Percentiles rank a stretch among this genome's conserved stretches.
Evolutionary conservation across 2,329 filamentous ascomycete genomes (phyloP).

Genomic region (Diaporthe aspalathi): DNA sequence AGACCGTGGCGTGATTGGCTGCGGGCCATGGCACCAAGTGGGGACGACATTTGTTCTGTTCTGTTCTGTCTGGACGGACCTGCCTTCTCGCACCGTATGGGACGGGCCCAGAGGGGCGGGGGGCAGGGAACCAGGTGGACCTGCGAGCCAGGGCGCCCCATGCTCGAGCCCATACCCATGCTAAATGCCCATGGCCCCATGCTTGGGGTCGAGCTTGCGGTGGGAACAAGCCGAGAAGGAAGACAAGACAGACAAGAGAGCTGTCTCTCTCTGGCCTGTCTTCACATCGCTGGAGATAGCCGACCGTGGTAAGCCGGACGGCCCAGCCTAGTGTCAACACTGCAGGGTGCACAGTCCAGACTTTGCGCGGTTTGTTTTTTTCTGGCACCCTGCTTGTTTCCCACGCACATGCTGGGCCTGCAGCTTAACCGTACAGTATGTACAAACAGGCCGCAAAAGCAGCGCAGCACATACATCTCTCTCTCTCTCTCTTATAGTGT

Average conservation of each 20-base stretch:
- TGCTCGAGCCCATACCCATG: too few relatives aligned
- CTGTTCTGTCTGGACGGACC: conserved; percentile 18
- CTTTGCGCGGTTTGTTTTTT: conserved; percentile 33
- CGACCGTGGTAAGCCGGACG: conserved; percentile 24
- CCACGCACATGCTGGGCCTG: conserved; percentile 1
- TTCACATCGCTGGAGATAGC: conserved; percentile 27
- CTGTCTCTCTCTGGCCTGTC: conserved; percentile 8
- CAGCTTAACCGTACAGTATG: not conserved
- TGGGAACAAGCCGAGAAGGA: conserved; percentile 29
- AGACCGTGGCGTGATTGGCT: conserved; percentile 20
- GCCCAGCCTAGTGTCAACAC: conserved; percentile 25
- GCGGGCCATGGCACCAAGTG: not conserved
- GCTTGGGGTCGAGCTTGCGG: conserved; percentile 27
- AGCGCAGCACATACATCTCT: too few relatives aligned
- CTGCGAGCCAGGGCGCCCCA: conserved; percentile 15
- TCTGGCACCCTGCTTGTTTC: conserved; percentile 2
- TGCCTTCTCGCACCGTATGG: conserved; percentile 21
- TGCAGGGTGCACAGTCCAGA: conserved; percentile 30
- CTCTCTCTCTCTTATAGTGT: too few relatives aligned
- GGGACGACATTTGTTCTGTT: conserved; percentile 19
- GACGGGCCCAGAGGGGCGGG: conserved; percentile 20
- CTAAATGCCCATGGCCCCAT: conserved; percentile 6
- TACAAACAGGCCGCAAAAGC: not conserved
- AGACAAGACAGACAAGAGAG: not conserved
- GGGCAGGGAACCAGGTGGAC: conserved; percentile 20